phyloP scores from a whole-genome alignment of 2,329 filamentous ascomycete species.

The Cercospora beticola region DNA sequence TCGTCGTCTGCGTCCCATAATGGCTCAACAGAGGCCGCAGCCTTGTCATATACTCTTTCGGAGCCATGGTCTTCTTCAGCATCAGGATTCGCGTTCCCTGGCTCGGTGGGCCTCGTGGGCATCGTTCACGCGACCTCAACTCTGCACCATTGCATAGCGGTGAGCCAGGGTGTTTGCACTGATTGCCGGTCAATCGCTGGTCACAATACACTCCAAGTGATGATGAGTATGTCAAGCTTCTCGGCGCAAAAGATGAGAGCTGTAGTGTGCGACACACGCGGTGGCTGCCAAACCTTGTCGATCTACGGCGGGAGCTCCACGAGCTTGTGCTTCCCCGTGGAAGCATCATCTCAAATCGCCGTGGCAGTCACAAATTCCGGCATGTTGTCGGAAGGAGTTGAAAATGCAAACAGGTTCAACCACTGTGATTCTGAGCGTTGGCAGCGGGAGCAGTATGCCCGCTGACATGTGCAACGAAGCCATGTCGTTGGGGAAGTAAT shows the following conservation, averaged over 20 bases:
- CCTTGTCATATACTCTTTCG: background rate
- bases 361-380: background rate
- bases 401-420: background rate
- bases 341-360: background rate
- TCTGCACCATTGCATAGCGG: background rate
- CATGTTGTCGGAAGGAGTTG: background rate
- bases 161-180: background rate
- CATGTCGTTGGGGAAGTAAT: background rate
- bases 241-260: background rate
- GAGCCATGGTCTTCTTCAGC: background rate
- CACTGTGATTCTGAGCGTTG: background rate
- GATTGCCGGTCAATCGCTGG: background rate
- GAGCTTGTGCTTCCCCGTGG: background rate
- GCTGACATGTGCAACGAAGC: background rate
- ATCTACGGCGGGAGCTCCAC: background rate
- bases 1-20: constrained; percentile 17
- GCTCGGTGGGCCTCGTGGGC: background rate
- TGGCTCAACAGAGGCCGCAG: background rate
- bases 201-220: background rate
- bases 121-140: constrained; percentile 8
- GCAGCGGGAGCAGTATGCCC: background rate
- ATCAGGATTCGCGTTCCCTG: background rate
- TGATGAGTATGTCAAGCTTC: background rate
- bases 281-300: constrained; percentile 2
- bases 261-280: background rate